phyloP scores from a whole-genome alignment of 78 protist genomes.

The Trichosphaerium sp. region DNA sequence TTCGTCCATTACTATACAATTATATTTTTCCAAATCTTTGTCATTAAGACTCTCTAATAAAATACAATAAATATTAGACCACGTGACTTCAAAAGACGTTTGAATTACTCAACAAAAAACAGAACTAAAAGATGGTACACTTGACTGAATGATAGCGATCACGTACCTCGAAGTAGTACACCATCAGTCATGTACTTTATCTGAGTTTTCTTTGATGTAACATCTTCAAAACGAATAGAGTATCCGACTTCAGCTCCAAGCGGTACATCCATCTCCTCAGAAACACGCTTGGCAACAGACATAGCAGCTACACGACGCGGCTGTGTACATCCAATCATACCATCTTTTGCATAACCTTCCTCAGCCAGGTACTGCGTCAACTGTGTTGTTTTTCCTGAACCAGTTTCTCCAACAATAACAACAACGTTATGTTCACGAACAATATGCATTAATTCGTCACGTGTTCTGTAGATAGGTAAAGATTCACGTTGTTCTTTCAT shows the following conservation, averaged over 20 bases:
- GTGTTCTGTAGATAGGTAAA: conserved; percentile 77
- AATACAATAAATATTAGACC: too few species aligned
- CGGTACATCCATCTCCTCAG: conserved; percentile 72
- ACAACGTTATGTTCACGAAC: conserved; percentile 65
- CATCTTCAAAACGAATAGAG: conserved; percentile 87
- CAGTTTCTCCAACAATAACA: conserved; percentile 95
- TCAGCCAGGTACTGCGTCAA: conserved; percentile 88
- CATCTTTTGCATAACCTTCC: conserved; percentile 70
- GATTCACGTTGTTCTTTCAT: conserved; percentile 82
- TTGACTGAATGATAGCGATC: conserved; percentile 65
- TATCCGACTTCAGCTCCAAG: conserved; percentile 74
- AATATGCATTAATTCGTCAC: conserved; percentile 65
- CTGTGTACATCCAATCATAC: conserved; percentile 92
- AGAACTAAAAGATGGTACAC: not conserved
- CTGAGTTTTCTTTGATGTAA: conserved; percentile 48
- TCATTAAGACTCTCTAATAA: conserved; percentile 18
- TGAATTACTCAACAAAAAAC: too few species aligned
- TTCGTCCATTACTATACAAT: conserved; percentile 91
- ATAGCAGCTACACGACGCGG: conserved; percentile 98
- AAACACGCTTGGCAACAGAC: conserved; percentile 91
- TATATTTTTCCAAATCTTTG: conserved; percentile 64
- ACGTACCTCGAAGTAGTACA: conserved; percentile 85
- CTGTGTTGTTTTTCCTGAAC: conserved; percentile 97
- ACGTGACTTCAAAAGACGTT: too few species aligned
- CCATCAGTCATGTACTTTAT: conserved; percentile 98